These are phyloP conservation scores for Monosporozyma aerobia DNA, from an alignment of 805 yeast genomes.

Conservation along the genomic window DNA sequence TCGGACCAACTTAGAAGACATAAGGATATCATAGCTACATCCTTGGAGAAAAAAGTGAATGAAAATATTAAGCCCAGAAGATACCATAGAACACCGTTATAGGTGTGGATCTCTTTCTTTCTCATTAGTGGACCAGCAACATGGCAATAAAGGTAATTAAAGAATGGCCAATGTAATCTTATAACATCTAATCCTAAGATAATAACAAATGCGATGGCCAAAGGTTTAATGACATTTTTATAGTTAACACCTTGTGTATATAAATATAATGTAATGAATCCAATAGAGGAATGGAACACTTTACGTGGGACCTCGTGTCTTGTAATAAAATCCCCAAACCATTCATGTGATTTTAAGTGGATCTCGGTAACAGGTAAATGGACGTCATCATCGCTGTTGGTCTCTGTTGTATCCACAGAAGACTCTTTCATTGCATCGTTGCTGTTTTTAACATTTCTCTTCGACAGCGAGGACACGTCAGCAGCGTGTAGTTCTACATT, in stretches of 20 bases:
- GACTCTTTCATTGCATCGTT: not conserved
- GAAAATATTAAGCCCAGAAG: slow-evolving; percentile 69
- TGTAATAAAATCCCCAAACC: slow-evolving; percentile 46
- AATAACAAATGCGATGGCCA: slow-evolving; percentile 44
- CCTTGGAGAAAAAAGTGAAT: slow-evolving; percentile 65
- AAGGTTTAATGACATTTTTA: slow-evolving; percentile 48
- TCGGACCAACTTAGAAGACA: slow-evolving; percentile 92
- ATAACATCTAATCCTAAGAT: slow-evolving; percentile 58
- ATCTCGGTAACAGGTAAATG: slow-evolving; percentile 28
- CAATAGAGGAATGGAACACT: slow-evolving; percentile 79
- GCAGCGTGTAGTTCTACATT: not conserved
- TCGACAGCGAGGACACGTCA: not conserved
- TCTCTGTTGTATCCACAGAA: not conserved
- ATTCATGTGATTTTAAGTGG: slow-evolving; percentile 33
- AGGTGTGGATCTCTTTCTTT: slow-evolving; percentile 59
- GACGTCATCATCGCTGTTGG: slow-evolving; percentile 11
- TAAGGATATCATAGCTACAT: slow-evolving; percentile 66
- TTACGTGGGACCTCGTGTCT: slow-evolving; percentile 89
- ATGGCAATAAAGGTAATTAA: slow-evolving; percentile 60
- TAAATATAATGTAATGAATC: slow-evolving; percentile 65
- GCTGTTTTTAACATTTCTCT: not conserved
- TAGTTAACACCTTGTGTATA: slow-evolving; percentile 56
- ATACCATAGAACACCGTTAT: slow-evolving; percentile 87
- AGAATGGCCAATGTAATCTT: slow-evolving; percentile 49
- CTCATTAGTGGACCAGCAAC: slow-evolving; percentile 77